phyloP scores from a whole-genome alignment of 2,329 filamentous ascomycete species.

The Didymella segeticola region DNA sequence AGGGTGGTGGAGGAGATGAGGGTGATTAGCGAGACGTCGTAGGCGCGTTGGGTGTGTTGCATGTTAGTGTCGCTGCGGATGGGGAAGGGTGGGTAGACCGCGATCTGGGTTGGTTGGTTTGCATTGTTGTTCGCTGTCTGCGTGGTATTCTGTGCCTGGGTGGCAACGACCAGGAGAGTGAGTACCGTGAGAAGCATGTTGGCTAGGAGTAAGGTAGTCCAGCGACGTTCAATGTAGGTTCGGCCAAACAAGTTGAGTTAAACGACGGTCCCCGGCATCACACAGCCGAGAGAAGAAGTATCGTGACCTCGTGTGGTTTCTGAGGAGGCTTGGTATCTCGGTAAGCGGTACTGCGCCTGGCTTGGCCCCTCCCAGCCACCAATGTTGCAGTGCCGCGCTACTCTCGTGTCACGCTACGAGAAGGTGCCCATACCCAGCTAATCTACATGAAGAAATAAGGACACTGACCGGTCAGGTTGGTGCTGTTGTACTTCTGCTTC shows the following conservation, averaged over 20 bases:
- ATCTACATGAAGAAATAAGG: background rate
- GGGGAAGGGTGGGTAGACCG: constrained; percentile 19
- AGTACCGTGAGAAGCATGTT: constrained; percentile 7
- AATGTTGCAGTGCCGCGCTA: constrained; percentile 7
- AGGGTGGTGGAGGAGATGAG: constrained; percentile 13
- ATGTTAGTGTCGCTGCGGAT: constrained; percentile 13
- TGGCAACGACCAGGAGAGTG: background rate
- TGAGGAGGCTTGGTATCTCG: background rate
- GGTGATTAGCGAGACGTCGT: constrained; percentile 19
- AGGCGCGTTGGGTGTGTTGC: constrained; percentile 18
- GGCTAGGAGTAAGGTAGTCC: background rate
- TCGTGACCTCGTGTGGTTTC: background rate
- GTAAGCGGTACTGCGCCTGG: constrained; percentile 8
- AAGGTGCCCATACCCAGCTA: background rate
- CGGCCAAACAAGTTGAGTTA: no score
- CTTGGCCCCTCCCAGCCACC: constrained; percentile 11
- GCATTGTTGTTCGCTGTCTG: background rate
- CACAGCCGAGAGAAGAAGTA: background rate
- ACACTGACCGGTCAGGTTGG: background rate
- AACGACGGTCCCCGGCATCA: background rate
- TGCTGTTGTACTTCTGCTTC: no score
- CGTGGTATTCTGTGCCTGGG: constrained; percentile 1
- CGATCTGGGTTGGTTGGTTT: background rate
- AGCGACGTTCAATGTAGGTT: background rate
- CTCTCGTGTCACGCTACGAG: background rate